Evolutionary conservation across 306 rosid genomes (phyloP), one percentile per base, ranked within the genome.

Genomic region (Chamaecrista fasciculata): DNA sequence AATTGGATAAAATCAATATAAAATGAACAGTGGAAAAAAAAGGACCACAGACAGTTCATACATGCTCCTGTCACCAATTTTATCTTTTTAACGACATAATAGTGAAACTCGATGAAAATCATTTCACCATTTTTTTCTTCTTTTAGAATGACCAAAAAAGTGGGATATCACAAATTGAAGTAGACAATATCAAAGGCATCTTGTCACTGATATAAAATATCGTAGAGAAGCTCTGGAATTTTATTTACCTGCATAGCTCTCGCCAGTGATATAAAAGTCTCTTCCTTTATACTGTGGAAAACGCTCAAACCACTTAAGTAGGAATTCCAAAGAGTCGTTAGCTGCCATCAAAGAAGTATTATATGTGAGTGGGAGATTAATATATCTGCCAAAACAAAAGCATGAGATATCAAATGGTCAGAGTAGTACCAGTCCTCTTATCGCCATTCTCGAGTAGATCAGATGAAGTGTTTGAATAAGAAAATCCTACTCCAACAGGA

Each of bases 401-500:
- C 21, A 78, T n/a, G 26, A 40, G 63, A 29, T 34, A 37, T 20
- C 50, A 67, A 60, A 58, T 20, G 42, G 19, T 50, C 42, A 47
- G 31, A 69, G 44, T 26, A 37, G 5, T 80, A 92, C 98, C 96
- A 47, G 96, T 75, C 56, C 91, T 87, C 61, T 80, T 80, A 67
- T 92, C 98, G 4, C 98, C 98, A 69, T 84, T 87, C 66, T 76
- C 76, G 47, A 63, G 62, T 56, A 89, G 11, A 66, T 92, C 96
- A 19, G 93, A 83, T 49, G 87, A 69, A 44, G 81, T 80, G 59
- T 87, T 90, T n/a, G 97, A 90, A 83, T 93, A 93, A 24, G 98
- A 93, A 82, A 83, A 93, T 48, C 98, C 98, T 73, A 93, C 98
- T 75, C 98, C 98, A 79, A 77, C 91, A 70, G 97, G 97, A 67